Percentiles rank a stretch among this genome's conserved stretches.
Conservation (phyloP, 1,284 basidiomycete genomes). For the Wolfiporia cocos region DNA sequence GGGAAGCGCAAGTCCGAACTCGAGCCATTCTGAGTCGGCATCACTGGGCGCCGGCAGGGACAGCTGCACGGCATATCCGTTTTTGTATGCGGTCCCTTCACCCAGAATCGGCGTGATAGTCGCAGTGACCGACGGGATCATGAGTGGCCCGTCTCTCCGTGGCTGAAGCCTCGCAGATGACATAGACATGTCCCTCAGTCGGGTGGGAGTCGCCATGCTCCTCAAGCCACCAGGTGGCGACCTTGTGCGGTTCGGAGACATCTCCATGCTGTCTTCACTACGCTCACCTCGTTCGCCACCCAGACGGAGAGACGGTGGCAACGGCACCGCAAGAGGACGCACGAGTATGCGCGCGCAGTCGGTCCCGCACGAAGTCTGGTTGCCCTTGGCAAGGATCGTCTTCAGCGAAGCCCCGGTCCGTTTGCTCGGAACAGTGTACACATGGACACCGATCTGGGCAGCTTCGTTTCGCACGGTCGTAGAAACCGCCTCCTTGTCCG, state of each 20-base stretch:
- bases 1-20: constrained; percentile 62
- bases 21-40: constrained; percentile 59
- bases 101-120: constrained; percentile 45
- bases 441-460: constrained; percentile 43
- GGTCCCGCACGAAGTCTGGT: constrained; percentile 47
- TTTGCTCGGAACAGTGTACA: constrained; percentile 54
- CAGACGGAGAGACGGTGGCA: constrained; percentile 11
- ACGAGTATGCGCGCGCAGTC: constrained; percentile 54
- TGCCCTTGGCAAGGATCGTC: constrained; percentile 53
- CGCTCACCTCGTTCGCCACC: constrained; percentile 9
- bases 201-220: constrained; percentile 17
- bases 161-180: constrained; percentile 26
- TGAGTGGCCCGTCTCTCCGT: constrained; percentile 47
- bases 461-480: constrained; percentile 54
- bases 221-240: constrained; percentile 21
- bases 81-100: constrained; percentile 21
- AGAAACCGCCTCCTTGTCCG: constrained; percentile 51
- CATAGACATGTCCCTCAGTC: constrained; percentile 19
- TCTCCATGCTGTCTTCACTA: constrained; percentile 15
- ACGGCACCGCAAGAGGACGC: constrained; percentile 32
- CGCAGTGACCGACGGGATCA: constrained; percentile 54
- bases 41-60: constrained; percentile 50
- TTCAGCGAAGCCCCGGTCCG: constrained; percentile 52
- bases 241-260: constrained; percentile 28
- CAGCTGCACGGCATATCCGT: constrained; percentile 55